phyloP scores from a whole-genome alignment of 306 rosid species.

The Prosopis cineraria region DNA sequence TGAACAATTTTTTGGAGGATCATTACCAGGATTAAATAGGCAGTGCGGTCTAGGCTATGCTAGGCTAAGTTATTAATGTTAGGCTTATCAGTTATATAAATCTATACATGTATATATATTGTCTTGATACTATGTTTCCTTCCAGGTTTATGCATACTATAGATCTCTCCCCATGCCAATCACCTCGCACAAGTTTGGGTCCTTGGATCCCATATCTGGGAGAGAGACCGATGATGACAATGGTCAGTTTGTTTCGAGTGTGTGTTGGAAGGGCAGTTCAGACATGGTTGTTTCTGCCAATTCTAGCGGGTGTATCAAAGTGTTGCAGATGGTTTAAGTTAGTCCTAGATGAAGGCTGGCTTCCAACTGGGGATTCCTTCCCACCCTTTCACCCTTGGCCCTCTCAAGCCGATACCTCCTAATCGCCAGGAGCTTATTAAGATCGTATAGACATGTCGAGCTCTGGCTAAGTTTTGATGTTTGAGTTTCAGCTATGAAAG shows the following conservation, averaged over 20 bases:
- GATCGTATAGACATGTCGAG: constrained; percentile 27
- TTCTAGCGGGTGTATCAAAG: constrained; percentile 91
- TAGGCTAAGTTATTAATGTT: background rate
- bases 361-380: constrained; percentile 18
- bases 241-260: constrained; percentile 90
- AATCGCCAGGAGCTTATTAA: constrained; percentile 24
- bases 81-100: background rate
- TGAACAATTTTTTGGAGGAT: background rate
- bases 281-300: constrained; percentile 86
- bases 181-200: constrained; percentile 82
- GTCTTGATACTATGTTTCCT: constrained; percentile 20
- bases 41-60: background rate
- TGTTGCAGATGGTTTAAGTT: constrained; percentile 70
- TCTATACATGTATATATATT: background rate
- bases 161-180: constrained; percentile 88
- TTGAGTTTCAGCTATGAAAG: constrained; percentile 9
- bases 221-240: constrained; percentile 84
- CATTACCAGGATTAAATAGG: constrained; percentile 16
- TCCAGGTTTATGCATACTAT: constrained; percentile 83
- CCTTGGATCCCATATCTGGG: constrained; percentile 81
- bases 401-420: constrained; percentile 33
- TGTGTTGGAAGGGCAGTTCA: constrained; percentile 93
- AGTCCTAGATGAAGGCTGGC: constrained; percentile 25
- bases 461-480: constrained; percentile 32
- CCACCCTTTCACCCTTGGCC: constrained; percentile 28